Base-by-base conservation (phyloP, 2,329 filamentous ascomycete genomes). In the Juglanconis sp. region DNA sequence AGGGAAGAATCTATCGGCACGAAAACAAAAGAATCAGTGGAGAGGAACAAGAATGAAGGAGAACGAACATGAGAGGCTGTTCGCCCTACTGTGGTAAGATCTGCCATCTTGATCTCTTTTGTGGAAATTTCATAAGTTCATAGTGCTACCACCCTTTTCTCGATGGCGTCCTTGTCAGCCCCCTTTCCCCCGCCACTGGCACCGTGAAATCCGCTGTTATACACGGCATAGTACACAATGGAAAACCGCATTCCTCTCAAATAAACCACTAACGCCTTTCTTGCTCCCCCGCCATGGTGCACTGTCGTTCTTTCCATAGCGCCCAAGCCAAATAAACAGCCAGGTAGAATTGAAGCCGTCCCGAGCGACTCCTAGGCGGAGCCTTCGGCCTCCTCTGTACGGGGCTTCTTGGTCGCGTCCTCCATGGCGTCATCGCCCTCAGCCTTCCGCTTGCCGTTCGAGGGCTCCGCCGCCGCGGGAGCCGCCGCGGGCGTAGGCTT, bases 401-500 rank as follows among this genome's bases (percentile, higher is more conserved):
- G 73, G 13, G 69, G 63, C 69, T 76, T 77, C 66, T 78, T 77
- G 7, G 35, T 60, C 49, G 66, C 52, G 3, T 71, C 71, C 34
- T 67, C 70, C 5, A 65, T 70, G 15, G 66, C 70, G 3, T 60
- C 65, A 2, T 58, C 59, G 11, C 73, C 74, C 49, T 76, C 74
- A 2, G 75, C 74, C 69, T 79, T 79, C 47, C 75, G 73, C 69
- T 80, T 80, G 57, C 74, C 74, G 57, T 77, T 79, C 4, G 74
- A 70, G 34, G 47, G 5, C 15, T 31, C 52, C n/a, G 44, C n/a
- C 7, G n/a, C 46, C 2, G 13, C 52, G 7, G 52, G 40, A 34
- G 30, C 52, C 4, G 50, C 8, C 7, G 64, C 66, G 30, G 71
- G 64, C 31, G 66, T 65, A 30, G 68, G 61, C 69, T 79, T 77